These are phyloP conservation scores for Mycosphaerella sp. DNA, from an alignment of 2,329 filamentous ascomycete species.

Conservation along the genomic window DNA sequence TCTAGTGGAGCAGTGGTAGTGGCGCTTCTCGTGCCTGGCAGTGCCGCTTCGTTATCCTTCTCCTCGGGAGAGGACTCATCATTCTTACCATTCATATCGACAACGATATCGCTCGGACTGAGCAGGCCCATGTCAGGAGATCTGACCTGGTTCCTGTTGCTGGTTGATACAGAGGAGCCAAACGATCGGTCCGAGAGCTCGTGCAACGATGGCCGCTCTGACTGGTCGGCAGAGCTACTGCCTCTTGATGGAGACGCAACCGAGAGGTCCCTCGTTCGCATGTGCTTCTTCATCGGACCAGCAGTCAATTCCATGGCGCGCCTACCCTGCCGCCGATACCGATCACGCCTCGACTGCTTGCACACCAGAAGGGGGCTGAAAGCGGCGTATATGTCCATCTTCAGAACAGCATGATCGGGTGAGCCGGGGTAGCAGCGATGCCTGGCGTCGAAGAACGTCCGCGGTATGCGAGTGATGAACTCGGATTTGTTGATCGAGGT, in stretches of 20 bases:
- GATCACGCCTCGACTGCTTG: constrained; percentile 15
- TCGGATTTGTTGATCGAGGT: constrained; percentile 24
- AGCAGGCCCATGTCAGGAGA: constrained; percentile 26
- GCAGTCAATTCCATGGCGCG: constrained; percentile 8
- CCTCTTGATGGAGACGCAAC: constrained; percentile 5
- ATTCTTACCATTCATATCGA: constrained; percentile 28
- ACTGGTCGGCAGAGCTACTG: constrained; percentile 10
- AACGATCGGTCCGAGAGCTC: constrained; percentile 26
- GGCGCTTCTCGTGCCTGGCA: constrained; percentile 25
- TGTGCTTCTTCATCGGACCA: constrained; percentile 7
- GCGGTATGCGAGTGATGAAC: constrained; percentile 34
- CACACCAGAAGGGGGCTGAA: constrained; percentile 38
- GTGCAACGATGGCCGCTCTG: constrained; percentile 17
- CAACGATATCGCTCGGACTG: constrained; percentile 33
- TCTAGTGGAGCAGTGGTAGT: constrained; percentile 35
- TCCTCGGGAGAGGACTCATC: constrained; percentile 23
- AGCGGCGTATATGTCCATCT: constrained; percentile 42
- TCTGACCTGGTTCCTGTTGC: constrained; percentile 26
- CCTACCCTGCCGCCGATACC: constrained; percentile 6
- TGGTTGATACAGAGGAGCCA: constrained; percentile 10
- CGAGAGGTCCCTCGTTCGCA: constrained; percentile 1
- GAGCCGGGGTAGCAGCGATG: constrained; percentile 41
- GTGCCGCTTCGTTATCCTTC: constrained; percentile 25
- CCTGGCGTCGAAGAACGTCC: constrained; percentile 42
- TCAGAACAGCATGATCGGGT: constrained; percentile 41